Base-by-base conservation (phyloP, 345 rosid genomes). In the Reutealis trisperma region DNA sequence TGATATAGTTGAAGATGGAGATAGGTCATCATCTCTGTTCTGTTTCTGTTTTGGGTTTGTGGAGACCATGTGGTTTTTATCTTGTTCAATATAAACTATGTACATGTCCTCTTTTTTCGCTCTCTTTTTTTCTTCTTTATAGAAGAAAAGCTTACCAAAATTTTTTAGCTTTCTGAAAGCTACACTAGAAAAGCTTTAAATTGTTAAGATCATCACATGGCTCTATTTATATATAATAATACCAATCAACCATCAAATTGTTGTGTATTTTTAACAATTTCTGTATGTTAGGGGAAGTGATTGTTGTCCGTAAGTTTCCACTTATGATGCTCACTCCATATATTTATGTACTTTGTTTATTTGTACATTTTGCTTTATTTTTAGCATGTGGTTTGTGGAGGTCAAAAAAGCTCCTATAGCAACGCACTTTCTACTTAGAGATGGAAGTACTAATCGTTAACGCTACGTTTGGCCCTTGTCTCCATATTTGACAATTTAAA, bases 21-120 rank as follows among this genome's bases (percentile, higher is more conserved):
- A 84, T 68, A 55, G 71, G 19, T 73, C 83, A 71, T 75, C 42
- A 19, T 67, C 30, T 37, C 41, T 37, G 41, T 37, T 65, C 76
- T 60, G 74, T 66, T 37, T 65, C 76, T 60, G 74, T 66, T 60
- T 19, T 69, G 51, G n/a, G 16, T 52, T 25, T 69, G 65, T 74
- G 83, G 80, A 77, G 54, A 63, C 74, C 85, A 81, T 81, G 83
- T 86, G 85, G 44, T 63, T 18, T 18, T n/a, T 12, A 37, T 21
- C 25, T 25, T n/a, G 16, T 49, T 19, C 11, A 5, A 54, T 41
- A 4, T 61, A 8, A 42, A 41, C 45, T 57, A 47, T 10, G 27
- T 66, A 49, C 27, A 25, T 55, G 71, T 30, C 58, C 65, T 22
- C 21, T 55, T n/a, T 62, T 79, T 61, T 59, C 49, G 8, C 18